These are phyloP conservation scores for Verbascum thapsus DNA, from an alignment of 257 asterid genomes.

Conservation along the genomic window DNA sequence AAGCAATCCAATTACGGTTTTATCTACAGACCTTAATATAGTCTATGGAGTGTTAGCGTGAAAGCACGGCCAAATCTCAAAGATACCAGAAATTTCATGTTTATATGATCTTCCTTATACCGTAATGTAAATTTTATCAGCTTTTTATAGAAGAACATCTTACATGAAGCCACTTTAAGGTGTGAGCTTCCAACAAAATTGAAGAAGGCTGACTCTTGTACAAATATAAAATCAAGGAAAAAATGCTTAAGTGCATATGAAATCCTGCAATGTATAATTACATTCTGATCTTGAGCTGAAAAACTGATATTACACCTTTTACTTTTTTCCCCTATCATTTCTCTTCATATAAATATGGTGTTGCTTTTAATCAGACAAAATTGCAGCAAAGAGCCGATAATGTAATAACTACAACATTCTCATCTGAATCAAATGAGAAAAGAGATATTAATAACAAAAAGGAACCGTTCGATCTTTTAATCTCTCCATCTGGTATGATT, in stretches of 20 bases:
- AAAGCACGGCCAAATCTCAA: no score
- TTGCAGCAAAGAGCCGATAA: conserved; percentile 34
- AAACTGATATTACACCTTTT: not conserved
- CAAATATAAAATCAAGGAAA: conserved; percentile 11
- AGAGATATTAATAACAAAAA: conserved; percentile 17
- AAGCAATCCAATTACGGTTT: no score
- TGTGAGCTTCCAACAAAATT: not conserved
- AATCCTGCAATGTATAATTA: conserved; percentile 2
- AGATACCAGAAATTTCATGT: no score
- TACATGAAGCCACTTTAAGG: not conserved
- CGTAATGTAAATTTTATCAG: conserved; percentile 6
- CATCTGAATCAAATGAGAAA: conserved; percentile 24
- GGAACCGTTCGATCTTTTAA: conserved; percentile 28
- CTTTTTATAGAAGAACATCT: not conserved
- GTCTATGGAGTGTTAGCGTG: no score
- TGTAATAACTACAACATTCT: conserved; percentile 31
- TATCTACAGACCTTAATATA: no score
- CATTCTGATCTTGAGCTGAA: conserved; percentile 11
- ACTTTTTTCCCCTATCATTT: no score
- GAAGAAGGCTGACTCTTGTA: no score
- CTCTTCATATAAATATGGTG: conserved; percentile 17
- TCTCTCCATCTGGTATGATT: conserved; percentile 27
- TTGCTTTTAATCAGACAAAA: conserved; percentile 23
- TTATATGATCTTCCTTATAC: not conserved
- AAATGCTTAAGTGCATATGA: conserved; percentile 2